A percentile compares a stretch with the other conserved stretches of the same genome.
Evolutionary conservation across 2,329 filamentous ascomycete species (phyloP).

Genomic region (Sarocladium strictum): DNA sequence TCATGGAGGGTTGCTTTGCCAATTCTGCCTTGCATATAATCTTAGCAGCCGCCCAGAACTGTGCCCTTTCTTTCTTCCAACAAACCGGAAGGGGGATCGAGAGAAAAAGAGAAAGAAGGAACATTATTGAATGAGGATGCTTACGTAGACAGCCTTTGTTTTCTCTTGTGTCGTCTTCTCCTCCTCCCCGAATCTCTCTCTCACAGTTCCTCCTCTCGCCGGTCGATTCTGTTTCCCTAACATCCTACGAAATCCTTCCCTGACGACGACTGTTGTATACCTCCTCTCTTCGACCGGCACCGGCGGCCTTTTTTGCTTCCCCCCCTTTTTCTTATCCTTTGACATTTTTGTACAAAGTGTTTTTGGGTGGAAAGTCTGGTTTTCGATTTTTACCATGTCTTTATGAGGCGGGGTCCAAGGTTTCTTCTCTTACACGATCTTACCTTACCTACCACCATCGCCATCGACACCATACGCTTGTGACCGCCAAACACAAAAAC

Average conservation of each 20-base stretch:
- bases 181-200: background rate
- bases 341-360: background rate
- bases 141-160: background rate
- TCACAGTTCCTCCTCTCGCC: background rate
- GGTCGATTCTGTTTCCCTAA: background rate
- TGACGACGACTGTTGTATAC: background rate
- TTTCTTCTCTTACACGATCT: background rate
- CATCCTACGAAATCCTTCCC: background rate
- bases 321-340: background rate
- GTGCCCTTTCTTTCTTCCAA: background rate
- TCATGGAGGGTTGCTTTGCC: background rate
- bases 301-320: background rate
- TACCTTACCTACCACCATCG: background rate
- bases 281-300: background rate
- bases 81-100: background rate
- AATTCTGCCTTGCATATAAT: background rate
- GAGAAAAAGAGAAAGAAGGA: background rate
- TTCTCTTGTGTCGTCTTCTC: background rate
- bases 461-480: no score
- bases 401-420: slow-evolving; percentile 1
- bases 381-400: slow-evolving; percentile 8
- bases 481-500: background rate
- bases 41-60: background rate
- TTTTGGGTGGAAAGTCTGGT: background rate
- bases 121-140: background rate